A percentile compares a stretch with the other conserved stretches of the same genome.
These are phyloP conservation scores for Fusarium sp. DNA, from an alignment of 2,329 filamentous ascomycete species.

Conservation along the genomic window DNA sequence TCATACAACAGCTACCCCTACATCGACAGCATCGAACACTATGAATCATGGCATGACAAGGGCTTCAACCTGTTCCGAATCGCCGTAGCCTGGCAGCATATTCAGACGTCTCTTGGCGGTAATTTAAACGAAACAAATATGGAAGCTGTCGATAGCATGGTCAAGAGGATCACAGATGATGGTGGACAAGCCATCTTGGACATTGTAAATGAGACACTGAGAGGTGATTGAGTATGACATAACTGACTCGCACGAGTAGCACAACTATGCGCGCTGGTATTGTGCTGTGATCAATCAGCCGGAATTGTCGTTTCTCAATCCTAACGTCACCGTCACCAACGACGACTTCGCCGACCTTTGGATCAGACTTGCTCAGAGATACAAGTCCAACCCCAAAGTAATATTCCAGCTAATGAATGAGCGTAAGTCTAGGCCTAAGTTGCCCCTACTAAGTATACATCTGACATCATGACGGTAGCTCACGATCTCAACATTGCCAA, in stretches of 20 bases:
- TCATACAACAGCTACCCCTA: constrained; percentile 7
- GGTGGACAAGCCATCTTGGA: constrained; percentile 8
- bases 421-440: neutral
- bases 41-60: constrained; percentile 3
- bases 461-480: neutral
- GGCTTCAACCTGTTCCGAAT: constrained; percentile 10
- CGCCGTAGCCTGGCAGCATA: constrained; percentile 9
- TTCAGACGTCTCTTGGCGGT: neutral
- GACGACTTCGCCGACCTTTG: constrained; percentile 6
- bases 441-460: neutral
- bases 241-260: neutral
- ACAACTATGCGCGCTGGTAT: constrained; percentile 11
- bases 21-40: neutral
- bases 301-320: constrained; percentile 4
- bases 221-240: neutral
- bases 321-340: neutral
- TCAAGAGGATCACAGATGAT: neutral
- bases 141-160: neutral
- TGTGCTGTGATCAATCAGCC: constrained; percentile 4
- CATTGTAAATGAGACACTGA: neutral
- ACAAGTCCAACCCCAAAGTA: neutral
- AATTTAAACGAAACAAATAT: constrained; percentile 7
- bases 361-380: neutral
- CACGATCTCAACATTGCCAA: constrained; percentile 3
- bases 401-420: constrained; percentile 12